Base-by-base conservation (phyloP, 129 eudicot species). In the Apium graveolens region DNA sequence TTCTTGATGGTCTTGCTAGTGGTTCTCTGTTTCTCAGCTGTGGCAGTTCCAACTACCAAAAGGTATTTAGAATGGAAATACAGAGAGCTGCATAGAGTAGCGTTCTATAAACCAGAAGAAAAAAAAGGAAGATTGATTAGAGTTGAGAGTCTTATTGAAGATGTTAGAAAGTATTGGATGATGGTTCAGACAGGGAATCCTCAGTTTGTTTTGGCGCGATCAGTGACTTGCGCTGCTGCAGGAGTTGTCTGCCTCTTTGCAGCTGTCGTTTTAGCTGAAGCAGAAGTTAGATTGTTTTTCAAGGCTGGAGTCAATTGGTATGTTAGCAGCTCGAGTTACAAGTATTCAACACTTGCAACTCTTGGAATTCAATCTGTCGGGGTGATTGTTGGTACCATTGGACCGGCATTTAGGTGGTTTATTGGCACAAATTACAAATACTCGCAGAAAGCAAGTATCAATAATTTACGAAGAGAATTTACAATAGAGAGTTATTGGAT, bases 401-500 rank as follows among this genome's bases (percentile, higher is more conserved):
- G 75, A 44, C 76, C 81, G 16, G 76, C 76, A 11, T 78, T 26
- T 41, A 78, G 81, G 38, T 78, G 81, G 81, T 78, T 78, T 37
- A 78, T 49, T 26, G 66, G 76, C 35, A 69, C 74, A 32, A 69
- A 78, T 69, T 83, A 51, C 39, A 78, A 45, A 41, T 74, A 27
- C 39, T 43, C 55, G 1, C 29, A 80, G 31, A 55, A 11, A 18
- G 78, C 78, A 11, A 60, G 73, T 45, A 12, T 68, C 24, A 9
- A 24, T 27, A 65, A 38, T 55, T 34, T 32, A 29, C 65, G 21
- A 29, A 31, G 37, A 63, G 84, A 68, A 35, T 73, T 73, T 31
- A 62, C 31, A n/a, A 80, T 80, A 37, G 87, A 80, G 69, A 51
- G 65, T 29, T 80, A 79, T 31, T 80, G 86, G 86, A 76, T 29